A percentile compares a stretch with the other conserved stretches of the same genome.
phyloP scores from a whole-genome alignment of 805 yeast species.

The Kluyveromyces dobzhanskii region DNA sequence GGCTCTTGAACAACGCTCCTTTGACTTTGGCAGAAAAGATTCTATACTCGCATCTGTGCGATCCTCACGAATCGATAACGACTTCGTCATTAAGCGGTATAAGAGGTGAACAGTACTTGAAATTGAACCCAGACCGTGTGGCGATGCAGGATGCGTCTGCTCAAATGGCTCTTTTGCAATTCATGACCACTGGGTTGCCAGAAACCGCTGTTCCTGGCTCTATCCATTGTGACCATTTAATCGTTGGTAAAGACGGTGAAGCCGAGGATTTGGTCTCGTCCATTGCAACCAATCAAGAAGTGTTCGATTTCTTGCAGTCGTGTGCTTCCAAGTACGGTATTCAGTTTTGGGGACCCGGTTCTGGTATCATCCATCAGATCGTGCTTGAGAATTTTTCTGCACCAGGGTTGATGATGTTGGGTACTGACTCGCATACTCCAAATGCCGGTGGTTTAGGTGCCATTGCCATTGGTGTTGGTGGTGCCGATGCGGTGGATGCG shows the following conservation, averaged over 20 bases:
- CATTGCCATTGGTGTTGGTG: constrained; percentile 98
- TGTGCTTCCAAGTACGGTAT: constrained; percentile 94
- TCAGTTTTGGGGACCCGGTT: constrained; percentile 99
- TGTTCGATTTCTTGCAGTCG: constrained; percentile 85
- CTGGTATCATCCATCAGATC: constrained; percentile 97
- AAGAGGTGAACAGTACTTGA: constrained; percentile 85
- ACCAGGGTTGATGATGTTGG: constrained; percentile 95
- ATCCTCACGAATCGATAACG: constrained; percentile 76
- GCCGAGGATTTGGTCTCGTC: constrained; percentile 73
- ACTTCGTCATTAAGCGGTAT: constrained; percentile 43
- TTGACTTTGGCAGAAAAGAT: constrained; percentile 92
- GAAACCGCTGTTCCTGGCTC: constrained; percentile 88
- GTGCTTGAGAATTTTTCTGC: constrained; percentile 94
- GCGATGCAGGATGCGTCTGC: constrained; percentile 99
- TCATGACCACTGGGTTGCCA: constrained; percentile 92
- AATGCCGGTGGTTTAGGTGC: constrained; percentile 99
- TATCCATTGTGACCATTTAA: constrained; percentile 96
- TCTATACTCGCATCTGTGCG: constrained; percentile 82
- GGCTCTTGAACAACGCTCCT: constrained; percentile 60
- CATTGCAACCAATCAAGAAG: constrained; percentile 83
- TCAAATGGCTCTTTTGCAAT: constrained; percentile 96
- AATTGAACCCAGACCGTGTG: constrained; percentile 92
- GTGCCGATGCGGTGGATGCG: constrained; percentile 99
- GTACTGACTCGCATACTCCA: constrained; percentile 98
- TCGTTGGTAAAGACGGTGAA: constrained; percentile 94